A percentile compares a stretch with the other conserved stretches of the same genome.
Conservation (phyloP, 2,329 filamentous ascomycete genomes). For the Bipolaris sorokiniana region DNA sequence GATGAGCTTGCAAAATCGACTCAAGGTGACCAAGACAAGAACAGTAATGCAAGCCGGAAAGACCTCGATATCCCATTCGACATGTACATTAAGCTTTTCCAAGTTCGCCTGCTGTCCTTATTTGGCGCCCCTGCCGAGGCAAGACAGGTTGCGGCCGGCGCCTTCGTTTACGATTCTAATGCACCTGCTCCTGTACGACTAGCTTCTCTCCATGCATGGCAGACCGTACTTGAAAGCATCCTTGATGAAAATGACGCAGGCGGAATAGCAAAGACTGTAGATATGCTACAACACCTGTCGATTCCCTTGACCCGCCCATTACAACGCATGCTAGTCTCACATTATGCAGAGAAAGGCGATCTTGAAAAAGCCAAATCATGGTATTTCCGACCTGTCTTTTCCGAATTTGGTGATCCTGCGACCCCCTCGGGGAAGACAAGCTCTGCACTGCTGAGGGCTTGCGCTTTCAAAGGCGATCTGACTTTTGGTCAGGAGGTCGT, state of each 20-base stretch:
- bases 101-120: slow-evolving; percentile 27
- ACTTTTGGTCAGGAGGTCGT: slow-evolving; percentile 52
- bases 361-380: slow-evolving; percentile 69
- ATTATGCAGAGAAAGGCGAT: slow-evolving; percentile 66
- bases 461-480: slow-evolving; percentile 46
- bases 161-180: slow-evolving; percentile 19
- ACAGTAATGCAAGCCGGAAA: slow-evolving; percentile 7
- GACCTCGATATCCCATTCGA: slow-evolving; percentile 8
- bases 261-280: slow-evolving; percentile 63
- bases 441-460: slow-evolving; percentile 64
- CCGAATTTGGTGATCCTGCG: slow-evolving; percentile 12
- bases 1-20: slow-evolving; percentile 22
- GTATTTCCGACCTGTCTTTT: slow-evolving; percentile 64
- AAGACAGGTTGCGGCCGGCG: slow-evolving; percentile 26
- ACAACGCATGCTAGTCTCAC: slow-evolving; percentile 62
- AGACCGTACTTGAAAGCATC: slow-evolving; percentile 64
- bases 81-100: slow-evolving; percentile 13
- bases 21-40: neutral
- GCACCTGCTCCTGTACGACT: slow-evolving; percentile 3
- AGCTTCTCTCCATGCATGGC: slow-evolving; percentile 27
- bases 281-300: slow-evolving; percentile 56
- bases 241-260: slow-evolving; percentile 64
- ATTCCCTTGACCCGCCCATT: slow-evolving; percentile 48
- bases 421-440: slow-evolving; percentile 50
- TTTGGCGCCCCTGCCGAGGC: slow-evolving; percentile 37